Conservation (phyloP, 2,329 filamentous ascomycete species). For the Penicillium expansum region DNA sequence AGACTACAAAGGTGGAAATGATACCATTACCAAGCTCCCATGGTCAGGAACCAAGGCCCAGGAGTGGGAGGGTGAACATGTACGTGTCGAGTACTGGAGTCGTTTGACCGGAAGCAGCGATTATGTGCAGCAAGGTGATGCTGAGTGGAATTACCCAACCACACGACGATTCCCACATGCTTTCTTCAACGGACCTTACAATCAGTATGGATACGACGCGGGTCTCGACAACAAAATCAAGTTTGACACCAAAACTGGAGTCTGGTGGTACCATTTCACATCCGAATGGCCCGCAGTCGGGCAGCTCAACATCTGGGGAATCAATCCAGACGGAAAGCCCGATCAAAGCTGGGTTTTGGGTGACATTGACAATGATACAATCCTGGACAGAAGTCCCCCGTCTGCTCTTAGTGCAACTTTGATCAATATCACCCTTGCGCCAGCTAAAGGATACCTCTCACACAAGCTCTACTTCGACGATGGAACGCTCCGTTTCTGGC, state of each 20-base stretch:
- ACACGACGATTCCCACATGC: conserved; percentile 60
- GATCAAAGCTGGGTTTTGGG: conserved; percentile 60
- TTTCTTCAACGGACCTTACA: conserved; percentile 61
- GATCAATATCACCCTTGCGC: conserved; percentile 58
- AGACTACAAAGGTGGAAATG: conserved; percentile 53
- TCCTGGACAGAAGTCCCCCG: conserved; percentile 62
- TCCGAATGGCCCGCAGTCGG: conserved; percentile 61
- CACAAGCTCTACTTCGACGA: conserved; percentile 59
- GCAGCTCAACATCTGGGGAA: conserved; percentile 65
- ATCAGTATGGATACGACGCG: conserved; percentile 62
- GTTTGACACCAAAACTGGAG: conserved; percentile 45
- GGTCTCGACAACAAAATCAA: conserved; percentile 55
- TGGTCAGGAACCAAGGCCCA: conserved; percentile 60
- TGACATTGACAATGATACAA: conserved; percentile 58
- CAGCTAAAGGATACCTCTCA: conserved; percentile 54
- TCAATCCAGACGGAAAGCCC: conserved; percentile 61
- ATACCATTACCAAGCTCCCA: conserved; percentile 46
- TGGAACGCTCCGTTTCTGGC: conserved; percentile 49
- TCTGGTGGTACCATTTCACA: conserved; percentile 61
- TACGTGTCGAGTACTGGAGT: conserved; percentile 64
- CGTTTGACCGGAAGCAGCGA: conserved; percentile 57
- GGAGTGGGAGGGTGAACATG: conserved; percentile 60
- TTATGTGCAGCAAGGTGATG: conserved; percentile 60
- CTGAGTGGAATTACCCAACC: conserved; percentile 35
- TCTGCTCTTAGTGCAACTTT: conserved; percentile 55